Evolutionary conservation across 768 basidiomycete species (phyloP).

Genomic region (Lanmaoa pseudosensibilis): DNA sequence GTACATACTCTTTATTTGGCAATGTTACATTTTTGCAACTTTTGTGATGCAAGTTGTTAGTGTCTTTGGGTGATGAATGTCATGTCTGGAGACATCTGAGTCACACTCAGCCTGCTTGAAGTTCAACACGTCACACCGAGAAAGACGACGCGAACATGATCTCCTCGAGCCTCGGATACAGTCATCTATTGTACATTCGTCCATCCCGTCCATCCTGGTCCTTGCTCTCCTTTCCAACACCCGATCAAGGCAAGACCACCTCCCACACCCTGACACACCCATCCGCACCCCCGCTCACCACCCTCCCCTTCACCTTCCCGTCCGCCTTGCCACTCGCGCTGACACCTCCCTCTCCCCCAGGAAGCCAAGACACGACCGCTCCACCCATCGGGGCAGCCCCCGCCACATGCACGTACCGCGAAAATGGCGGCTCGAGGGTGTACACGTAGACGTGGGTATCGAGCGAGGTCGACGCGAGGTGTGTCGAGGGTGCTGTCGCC

Average conservation of each 20-base stretch:
- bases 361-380: constrained; percentile 75
- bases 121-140: neutral
- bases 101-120: too few species aligned
- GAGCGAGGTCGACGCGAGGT: constrained; percentile 86
- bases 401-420: constrained; percentile 74
- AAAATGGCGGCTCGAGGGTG: constrained; percentile 65
- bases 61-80: too few species aligned
- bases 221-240: neutral
- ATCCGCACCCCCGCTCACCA: constrained; percentile 80
- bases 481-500: constrained; percentile 31
- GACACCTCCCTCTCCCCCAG: neutral
- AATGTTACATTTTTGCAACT: too few species aligned
- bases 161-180: neutral
- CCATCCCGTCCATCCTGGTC: neutral
- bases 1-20: too few species aligned
- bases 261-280: constrained; percentile 76
- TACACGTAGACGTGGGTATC: constrained; percentile 93
- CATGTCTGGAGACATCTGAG: too few species aligned
- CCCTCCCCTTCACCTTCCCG: constrained; percentile 44
- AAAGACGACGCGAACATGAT: neutral
- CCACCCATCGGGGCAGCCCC: constrained; percentile 88
- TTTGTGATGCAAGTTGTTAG: too few species aligned
- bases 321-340: constrained; percentile 19
- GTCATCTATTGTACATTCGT: neutral
- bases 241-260: constrained; percentile 35